Conservation (phyloP, 2,329 filamentous ascomycete genomes). For the Fusarium haematococcum region DNA sequence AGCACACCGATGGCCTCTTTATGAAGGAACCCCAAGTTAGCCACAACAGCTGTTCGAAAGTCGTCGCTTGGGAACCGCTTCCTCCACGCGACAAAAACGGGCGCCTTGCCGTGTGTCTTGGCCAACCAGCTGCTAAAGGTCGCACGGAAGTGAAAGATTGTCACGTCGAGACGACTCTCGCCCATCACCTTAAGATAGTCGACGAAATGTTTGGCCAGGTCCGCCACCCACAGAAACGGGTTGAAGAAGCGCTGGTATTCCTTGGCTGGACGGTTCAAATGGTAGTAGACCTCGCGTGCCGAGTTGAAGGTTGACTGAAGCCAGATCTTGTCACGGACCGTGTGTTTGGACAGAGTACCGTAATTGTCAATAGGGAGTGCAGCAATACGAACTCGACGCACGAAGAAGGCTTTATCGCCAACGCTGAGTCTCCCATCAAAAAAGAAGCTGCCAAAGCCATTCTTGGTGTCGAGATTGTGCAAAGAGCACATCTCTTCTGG, state of each 20-base stretch:
- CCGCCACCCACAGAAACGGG: conserved; percentile 77
- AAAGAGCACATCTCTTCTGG: conserved; percentile 66
- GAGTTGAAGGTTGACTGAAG: conserved; percentile 66
- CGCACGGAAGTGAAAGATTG: conserved; percentile 66
- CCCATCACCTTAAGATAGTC: conserved; percentile 67
- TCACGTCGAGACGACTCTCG: conserved; percentile 51
- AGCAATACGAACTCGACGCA: conserved; percentile 67
- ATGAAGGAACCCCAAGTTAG: conserved; percentile 72
- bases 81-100: conserved; percentile 67
- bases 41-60: conserved; percentile 71
- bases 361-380: conserved; percentile 76
- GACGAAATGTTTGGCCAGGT: conserved; percentile 77
- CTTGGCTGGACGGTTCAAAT: conserved; percentile 63
- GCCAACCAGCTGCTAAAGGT: conserved; percentile 70
- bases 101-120: conserved; percentile 55
- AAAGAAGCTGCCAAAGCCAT: conserved; percentile 54
- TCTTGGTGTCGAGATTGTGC: conserved; percentile 60
- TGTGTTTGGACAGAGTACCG: conserved; percentile 56
- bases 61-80: conserved; percentile 61
- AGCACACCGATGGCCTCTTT: conserved; percentile 71
- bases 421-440: conserved; percentile 71
- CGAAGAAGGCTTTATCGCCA: conserved; percentile 58
- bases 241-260: conserved; percentile 73
- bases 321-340: conserved; percentile 69
- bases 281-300: conserved; percentile 69